These are phyloP conservation scores for Trichocladium uniseriatum DNA, from an alignment of 495 filamentous ascomycete species.

Conservation along the genomic window DNA sequence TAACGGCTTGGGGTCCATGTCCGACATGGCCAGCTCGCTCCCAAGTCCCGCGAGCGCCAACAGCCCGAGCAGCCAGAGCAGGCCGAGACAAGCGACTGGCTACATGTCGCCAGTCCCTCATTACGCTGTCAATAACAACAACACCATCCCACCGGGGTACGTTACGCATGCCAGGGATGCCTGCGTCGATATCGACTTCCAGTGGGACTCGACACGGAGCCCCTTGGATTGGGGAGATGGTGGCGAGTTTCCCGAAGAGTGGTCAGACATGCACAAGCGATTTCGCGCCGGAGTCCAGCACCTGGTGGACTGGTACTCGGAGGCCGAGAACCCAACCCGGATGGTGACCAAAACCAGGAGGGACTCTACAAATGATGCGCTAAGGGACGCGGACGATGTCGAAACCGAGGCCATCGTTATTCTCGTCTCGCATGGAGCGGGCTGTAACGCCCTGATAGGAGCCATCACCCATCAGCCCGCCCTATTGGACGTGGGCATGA, in stretches of 20 bases:
- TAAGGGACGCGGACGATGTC: constrained; percentile 31
- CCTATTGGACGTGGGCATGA: constrained; percentile 78
- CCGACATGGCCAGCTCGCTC: constrained; percentile 20
- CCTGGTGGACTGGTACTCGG: constrained; percentile 72
- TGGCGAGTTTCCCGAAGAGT: constrained; percentile 85
- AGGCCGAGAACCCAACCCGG: constrained; percentile 40
- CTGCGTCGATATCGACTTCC: constrained; percentile 76
- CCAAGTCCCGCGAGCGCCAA: constrained; percentile 17
- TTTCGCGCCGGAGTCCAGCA: constrained; percentile 67
- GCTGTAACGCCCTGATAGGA: constrained; percentile 91
- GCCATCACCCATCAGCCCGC: constrained; percentile 82
- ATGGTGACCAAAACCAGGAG: constrained; percentile 32
- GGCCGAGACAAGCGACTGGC: constrained; percentile 12
- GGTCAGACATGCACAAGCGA: constrained; percentile 85
- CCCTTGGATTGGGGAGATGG: constrained; percentile 76
- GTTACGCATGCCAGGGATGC: constrained; percentile 87
- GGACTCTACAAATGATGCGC: not conserved
- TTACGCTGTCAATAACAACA: constrained; percentile 71
- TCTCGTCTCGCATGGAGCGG: constrained; percentile 92
- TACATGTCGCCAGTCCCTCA: constrained; percentile 72
- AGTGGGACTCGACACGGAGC: constrained; percentile 84
- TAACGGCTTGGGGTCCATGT: constrained; percentile 19
- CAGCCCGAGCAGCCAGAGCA: constrained; percentile 2
- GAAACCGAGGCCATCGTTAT: constrained; percentile 73
- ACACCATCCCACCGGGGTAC: constrained; percentile 78